These are phyloP conservation scores for Debaryomycetaceae sp. DNA, from an alignment of 1,139 yeast genomes.

Conservation along the genomic window DNA sequence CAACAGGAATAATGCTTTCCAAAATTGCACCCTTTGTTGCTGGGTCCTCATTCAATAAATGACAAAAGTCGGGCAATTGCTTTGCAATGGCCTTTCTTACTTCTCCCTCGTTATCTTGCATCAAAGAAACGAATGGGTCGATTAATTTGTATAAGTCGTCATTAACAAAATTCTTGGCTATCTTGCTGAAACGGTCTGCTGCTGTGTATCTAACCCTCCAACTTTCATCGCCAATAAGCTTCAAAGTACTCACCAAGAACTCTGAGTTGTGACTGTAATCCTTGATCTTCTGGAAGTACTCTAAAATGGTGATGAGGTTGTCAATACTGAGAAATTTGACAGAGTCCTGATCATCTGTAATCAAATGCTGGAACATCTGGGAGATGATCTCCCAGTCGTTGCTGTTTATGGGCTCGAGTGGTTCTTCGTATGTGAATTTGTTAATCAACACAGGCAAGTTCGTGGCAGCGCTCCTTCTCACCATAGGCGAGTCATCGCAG, in stretches of 20 bases:
- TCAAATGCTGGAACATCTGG: conserved; percentile 76
- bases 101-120: conserved; percentile 95
- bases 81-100: conserved; percentile 93
- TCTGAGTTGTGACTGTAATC: conserved; percentile 61
- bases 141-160: conserved; percentile 55
- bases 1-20: conserved; percentile 75
- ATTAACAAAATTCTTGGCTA: conserved; percentile 66
- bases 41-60: conserved; percentile 42
- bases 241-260: conserved; percentile 53
- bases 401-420: conserved; percentile 23
- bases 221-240: conserved; percentile 80
- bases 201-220: conserved; percentile 99
- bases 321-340: conserved; percentile 90
- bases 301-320: conserved; percentile 70
- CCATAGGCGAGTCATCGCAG: conserved; percentile 97
- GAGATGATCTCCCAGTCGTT: conserved; percentile 73
- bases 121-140: conserved; percentile 68
- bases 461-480: conserved; percentile 89
- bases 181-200: conserved; percentile 80
- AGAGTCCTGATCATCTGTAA: conserved; percentile 89
- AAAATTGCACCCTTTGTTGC: conserved; percentile 54
- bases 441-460: conserved; percentile 73
- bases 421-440: conserved; percentile 39
- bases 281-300: conserved; percentile 55
- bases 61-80: conserved; percentile 80